Base-by-base conservation (phyloP, 2,329 filamentous ascomycete genomes). In the Aspergillus calidoustus region DNA sequence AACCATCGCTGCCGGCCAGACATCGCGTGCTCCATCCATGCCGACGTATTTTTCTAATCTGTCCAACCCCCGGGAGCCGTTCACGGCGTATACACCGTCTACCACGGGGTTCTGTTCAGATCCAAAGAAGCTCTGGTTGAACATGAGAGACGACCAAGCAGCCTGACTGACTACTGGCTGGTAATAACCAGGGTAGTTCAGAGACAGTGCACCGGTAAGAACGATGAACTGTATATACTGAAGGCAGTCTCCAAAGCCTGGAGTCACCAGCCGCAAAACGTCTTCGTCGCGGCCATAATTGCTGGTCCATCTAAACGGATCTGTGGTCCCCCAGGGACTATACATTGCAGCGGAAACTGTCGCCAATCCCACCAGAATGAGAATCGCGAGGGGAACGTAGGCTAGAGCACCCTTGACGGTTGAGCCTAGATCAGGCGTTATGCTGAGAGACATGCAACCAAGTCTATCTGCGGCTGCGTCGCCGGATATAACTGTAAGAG, bases 221-320 rank as follows among this genome's bases (percentile, higher is more conserved):
- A 91, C 89, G 58, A 95, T 84, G 70, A 97, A 99, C 74, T 99
- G 95, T 19, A 99, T 91, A 75, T 99, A 98, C 77, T 98, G 93
- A 59, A 99, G 83, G 72, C 95, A 99, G 74, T 99, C 95, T 7
- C 92, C 93, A 74, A 99, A 98, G 0, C 95, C 95, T 5, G 95
- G 95, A 0, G 95, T 99, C 38, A 99, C 92, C 52, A 99, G 83
- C 59, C 95, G 89, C 57, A 99, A 83, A 67, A 97, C 82, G 78
- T 99, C 95, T 64, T 92, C 91, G 70, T 99, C 95, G 68, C 94
- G 88, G 41, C 95, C 95, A 74, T 96, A 98, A 74, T 99, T 99
- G 72, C 92, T 96, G n/a, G 92, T 93, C 93, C 94, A 99, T 68
- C 91, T 89, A 75, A 98, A 98, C 22, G 94, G 84, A 74, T 99